Conservation (phyloP, 1,284 basidiomycete genomes). For the Microbotryomycetes sp. region DNA sequence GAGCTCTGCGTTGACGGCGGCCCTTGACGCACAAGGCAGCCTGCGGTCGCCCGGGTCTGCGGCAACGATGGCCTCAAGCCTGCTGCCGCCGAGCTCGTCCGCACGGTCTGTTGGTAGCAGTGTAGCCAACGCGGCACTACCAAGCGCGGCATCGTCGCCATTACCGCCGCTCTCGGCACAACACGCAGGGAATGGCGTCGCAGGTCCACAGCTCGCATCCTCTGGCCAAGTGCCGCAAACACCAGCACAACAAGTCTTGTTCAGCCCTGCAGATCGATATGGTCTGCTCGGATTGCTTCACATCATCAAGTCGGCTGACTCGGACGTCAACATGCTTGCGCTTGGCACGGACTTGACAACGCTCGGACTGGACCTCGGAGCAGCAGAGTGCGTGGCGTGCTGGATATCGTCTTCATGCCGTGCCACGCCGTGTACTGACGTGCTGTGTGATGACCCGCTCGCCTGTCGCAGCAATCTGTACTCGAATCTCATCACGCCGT, state of each 20-base stretch:
- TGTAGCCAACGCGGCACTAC: not conserved
- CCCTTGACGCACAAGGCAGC: not conserved
- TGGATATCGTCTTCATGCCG: too few species aligned
- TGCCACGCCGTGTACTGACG: too few species aligned
- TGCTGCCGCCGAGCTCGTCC: not conserved
- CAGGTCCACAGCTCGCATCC: not conserved
- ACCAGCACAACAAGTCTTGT: conserved; percentile 88
- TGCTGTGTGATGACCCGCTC: too few species aligned
- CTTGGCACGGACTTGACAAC: conserved; percentile 89
- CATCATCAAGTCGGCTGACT: conserved; percentile 81
- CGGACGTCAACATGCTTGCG: conserved; percentile 74
- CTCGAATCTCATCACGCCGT: conserved; percentile 92
- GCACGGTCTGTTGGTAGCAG: not conserved
- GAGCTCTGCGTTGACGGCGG: not conserved
- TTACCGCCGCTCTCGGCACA: not conserved
- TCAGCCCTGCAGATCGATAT: conserved; percentile 92
- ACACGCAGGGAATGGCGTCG: not conserved
- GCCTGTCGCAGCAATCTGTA: conserved; percentile 75
- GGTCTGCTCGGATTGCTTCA: conserved; percentile 81
- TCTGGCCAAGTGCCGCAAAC: conserved; percentile 39
- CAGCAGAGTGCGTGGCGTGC: conserved; percentile 46
- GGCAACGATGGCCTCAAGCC: not conserved
- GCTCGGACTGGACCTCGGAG: conserved; percentile 84
- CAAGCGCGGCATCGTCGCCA: not conserved
- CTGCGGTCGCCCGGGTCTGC: not conserved